Evolutionary conservation across 371 early-diverging fungal species (phyloP), one percentile per base, ranked within the genome.

Genomic region (Mortierella sp.): DNA sequence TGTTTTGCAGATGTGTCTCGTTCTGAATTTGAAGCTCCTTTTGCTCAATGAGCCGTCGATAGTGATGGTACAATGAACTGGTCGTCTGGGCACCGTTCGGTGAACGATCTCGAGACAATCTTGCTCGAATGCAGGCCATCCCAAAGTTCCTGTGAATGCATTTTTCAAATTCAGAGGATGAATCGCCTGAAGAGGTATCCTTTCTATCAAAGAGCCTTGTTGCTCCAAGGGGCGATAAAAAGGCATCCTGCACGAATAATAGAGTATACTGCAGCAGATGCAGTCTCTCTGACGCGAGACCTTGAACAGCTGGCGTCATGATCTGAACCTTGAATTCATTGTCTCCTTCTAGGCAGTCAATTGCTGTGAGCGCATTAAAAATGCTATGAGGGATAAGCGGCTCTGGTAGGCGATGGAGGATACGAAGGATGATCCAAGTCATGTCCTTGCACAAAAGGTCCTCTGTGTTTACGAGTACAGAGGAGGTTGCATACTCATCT

Each of bases 221-320:
- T n/a, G n/a, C 37, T 37, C 37, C 37, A 37, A 37, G 37, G 37
- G 37, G 37, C 9, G 37, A 37, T 11, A 72, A 15, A 26, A 65
- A 15, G n/a, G 60, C 53, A 7, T 60, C 51, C n/a, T 68, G 61
- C 65, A 74, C 21, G 45, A 68, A 64, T 57, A 68, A 65, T 0
- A 74, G 52, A 2, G 68, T 29, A 57, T 68, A 74, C 37, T 68
- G 68, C 7, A 74, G 69, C 7, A 74, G 23, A 6, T 74, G 64
- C 19, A 50, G 46, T 30, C 60, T 60, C 26, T 64, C 69, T 0
- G 16, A 18, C 0, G 65, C 2, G 30, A 74, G 16, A 18, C 53
- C 37, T 30, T 68, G 74, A 19, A 74, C 57, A 23, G 68, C 21
- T 12, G 68, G 26, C 0, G 64, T 58, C 14, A 60, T 30, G 0